These are phyloP conservation scores for Apiotrichum montevideense DNA, from an alignment of 1,284 basidiomycete genomes.

Conservation along the genomic window DNA sequence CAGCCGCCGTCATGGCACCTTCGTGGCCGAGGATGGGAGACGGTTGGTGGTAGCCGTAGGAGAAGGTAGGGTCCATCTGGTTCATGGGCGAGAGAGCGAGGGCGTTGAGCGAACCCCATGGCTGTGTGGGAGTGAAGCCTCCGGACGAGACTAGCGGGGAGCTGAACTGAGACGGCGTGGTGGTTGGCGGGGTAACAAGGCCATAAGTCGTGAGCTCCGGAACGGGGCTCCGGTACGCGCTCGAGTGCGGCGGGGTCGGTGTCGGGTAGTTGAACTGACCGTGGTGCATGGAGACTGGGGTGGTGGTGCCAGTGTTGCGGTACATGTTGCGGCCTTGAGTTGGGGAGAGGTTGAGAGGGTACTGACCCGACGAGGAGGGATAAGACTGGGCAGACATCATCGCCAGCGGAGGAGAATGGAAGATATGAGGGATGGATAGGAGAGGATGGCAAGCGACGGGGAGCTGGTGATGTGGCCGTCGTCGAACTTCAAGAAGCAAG, in stretches of 20 bases:
- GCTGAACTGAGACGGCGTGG: constrained; percentile 10
- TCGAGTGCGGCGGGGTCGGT: not conserved
- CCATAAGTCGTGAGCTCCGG: constrained; percentile 9
- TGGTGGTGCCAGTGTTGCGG: not conserved
- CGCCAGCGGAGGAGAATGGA: too few relatives aligned
- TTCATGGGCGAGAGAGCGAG: constrained; percentile 6
- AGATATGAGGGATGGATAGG: not conserved
- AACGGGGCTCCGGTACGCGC: constrained; percentile 8
- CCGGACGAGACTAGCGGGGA: constrained; percentile 11
- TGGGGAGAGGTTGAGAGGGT: constrained; percentile 1
- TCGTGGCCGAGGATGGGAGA: constrained; percentile 11
- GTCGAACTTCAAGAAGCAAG: too few relatives aligned
- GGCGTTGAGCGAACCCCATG: constrained; percentile 14
- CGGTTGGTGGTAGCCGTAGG: constrained; percentile 7
- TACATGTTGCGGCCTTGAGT: constrained; percentile 11
- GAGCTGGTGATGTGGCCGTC: too few relatives aligned
- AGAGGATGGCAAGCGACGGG: not conserved
- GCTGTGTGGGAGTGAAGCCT: constrained; percentile 7
- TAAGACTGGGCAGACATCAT: constrained; percentile 17
- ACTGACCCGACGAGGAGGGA: constrained; percentile 3
- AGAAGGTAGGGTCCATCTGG: not conserved
- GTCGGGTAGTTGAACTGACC: not conserved
- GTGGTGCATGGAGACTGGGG: not conserved
- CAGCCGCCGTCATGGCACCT: constrained; percentile 1
- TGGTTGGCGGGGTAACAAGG: constrained; percentile 15